These are phyloP conservation scores for Fragaria ananassa DNA, from an alignment of 306 rosid species.

Conservation along the genomic window DNA sequence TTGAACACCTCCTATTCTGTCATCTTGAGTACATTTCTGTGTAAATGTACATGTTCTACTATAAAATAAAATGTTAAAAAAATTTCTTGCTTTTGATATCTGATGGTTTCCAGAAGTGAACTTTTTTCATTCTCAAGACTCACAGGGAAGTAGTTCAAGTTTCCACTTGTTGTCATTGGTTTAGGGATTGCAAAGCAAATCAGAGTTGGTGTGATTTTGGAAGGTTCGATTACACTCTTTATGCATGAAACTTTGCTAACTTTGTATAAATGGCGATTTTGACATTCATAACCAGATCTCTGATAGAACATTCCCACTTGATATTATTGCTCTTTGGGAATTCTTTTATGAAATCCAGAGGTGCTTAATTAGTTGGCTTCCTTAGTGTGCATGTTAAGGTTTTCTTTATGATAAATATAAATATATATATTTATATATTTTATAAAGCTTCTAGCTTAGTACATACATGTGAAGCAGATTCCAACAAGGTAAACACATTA, in stretches of 20 bases:
- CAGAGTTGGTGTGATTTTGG: background rate
- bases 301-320: background rate
- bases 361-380: constrained; percentile 3
- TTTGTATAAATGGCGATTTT: background rate
- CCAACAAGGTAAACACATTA: background rate
- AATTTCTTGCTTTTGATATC: background rate
- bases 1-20: constrained; percentile 23
- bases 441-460: background rate
- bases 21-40: constrained; percentile 19
- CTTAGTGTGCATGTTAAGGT: constrained; percentile 7
- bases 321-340: background rate
- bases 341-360: background rate
- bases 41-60: constrained; percentile 23
- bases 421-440: background rate
- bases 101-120: background rate
- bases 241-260: background rate
- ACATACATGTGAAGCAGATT: constrained; percentile 4
- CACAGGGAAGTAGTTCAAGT: background rate
- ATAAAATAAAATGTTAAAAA: constrained; percentile 1
- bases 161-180: background rate
- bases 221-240: background rate
- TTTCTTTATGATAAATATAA: background rate
- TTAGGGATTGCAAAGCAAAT: background rate
- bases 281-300: background rate
- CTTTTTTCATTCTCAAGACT: background rate